phyloP scores from a whole-genome alignment of 345 rosid genomes.

The Rhodamnia argentea region DNA sequence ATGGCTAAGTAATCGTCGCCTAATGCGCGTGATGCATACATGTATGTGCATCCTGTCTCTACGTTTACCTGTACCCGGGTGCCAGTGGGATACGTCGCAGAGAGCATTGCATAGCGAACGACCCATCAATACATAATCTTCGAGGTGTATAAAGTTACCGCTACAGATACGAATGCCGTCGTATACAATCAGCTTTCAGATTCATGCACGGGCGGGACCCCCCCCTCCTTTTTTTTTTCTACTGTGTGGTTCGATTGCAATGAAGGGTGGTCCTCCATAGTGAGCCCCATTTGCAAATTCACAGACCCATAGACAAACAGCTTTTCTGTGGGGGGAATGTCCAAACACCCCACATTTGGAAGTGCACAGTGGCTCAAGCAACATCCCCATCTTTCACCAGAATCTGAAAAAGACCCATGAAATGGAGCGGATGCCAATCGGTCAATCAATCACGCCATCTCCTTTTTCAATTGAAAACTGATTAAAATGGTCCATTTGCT shows the following conservation, averaged over 20 bases:
- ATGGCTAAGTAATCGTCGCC: background rate
- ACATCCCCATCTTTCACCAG: background rate
- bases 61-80: background rate
- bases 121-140: background rate
- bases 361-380: background rate
- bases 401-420: background rate
- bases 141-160: background rate
- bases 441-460: background rate
- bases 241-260: background rate
- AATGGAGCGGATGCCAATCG: background rate
- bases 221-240: too few species aligned
- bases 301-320: background rate
- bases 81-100: background rate
- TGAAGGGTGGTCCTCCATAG: background rate
- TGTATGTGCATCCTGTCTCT: background rate
- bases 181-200: background rate
- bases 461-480: background rate
- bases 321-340: background rate
- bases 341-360: background rate
- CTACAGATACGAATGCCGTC: background rate
- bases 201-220: background rate
- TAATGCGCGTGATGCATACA: background rate
- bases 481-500: background rate
- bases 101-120: background rate
- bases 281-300: background rate